phyloP scores from a whole-genome alignment of 2,329 filamentous ascomycete species.

The Pyrenophora tritici-repentis region DNA sequence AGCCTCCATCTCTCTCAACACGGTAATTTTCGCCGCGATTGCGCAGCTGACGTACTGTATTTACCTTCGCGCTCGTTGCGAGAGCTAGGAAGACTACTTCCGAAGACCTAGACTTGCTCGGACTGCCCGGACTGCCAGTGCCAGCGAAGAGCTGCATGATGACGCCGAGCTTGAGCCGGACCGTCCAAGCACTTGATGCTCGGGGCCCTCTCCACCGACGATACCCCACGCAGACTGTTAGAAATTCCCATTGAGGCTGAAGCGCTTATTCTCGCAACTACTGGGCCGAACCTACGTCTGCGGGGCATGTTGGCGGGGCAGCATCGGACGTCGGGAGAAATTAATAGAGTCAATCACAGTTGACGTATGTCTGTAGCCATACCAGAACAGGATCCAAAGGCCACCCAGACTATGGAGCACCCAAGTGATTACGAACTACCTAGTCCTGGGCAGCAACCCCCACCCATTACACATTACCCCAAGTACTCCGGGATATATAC shows the following conservation, averaged over 20 bases:
- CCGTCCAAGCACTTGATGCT: constrained; percentile 24
- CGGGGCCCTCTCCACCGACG: constrained; percentile 29
- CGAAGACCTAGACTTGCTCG: constrained; percentile 3
- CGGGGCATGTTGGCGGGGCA: constrained; percentile 32
- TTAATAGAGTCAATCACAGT: constrained; percentile 42
- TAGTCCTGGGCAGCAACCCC: constrained; percentile 6
- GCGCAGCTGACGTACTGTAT: constrained; percentile 1
- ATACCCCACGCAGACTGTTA: constrained; percentile 10
- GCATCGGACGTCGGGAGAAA: constrained; percentile 36
- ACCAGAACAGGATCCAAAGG: not conserved
- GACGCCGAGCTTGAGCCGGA: constrained; percentile 13
- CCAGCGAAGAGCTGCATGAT: constrained; percentile 25
- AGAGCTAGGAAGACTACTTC: constrained; percentile 3
- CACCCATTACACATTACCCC: constrained; percentile 35
- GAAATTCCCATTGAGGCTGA: constrained; percentile 15
- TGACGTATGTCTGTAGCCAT: constrained; percentile 17
- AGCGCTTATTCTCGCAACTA: constrained; percentile 3
- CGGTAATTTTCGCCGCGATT: constrained; percentile 39
- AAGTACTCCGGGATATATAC: constrained; percentile 2
- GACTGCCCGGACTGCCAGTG: not conserved
- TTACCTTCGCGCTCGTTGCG: too few relatives aligned
- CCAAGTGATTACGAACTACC: too few relatives aligned
- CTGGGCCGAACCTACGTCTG: constrained; percentile 31
- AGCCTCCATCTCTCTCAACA: constrained; percentile 14
- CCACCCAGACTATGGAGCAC: too few relatives aligned